These are phyloP conservation scores for Monilinia polystroma DNA, from an alignment of 2,329 filamentous ascomycete species.

Conservation along the genomic window DNA sequence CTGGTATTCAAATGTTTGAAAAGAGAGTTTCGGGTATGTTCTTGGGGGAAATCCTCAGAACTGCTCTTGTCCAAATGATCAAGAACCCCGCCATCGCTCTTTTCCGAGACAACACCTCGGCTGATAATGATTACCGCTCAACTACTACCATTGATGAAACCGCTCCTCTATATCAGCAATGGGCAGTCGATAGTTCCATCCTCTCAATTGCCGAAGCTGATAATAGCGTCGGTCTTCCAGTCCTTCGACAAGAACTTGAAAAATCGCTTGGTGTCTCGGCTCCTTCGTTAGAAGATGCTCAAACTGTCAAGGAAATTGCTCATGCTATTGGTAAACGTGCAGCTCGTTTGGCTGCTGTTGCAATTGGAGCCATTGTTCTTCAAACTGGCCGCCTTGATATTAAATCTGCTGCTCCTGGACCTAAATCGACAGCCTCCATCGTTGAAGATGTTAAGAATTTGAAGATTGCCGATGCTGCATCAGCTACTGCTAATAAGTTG, in stretches of 20 bases:
- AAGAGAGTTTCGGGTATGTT: conserved; percentile 99
- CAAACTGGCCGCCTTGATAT: conserved; percentile 69
- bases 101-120: conserved; percentile 74
- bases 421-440: conserved; percentile 34
- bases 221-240: conserved; percentile 66
- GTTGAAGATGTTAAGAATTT: conserved; percentile 34
- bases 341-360: conserved; percentile 82
- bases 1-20: conserved; percentile 97
- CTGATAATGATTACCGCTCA: conserved; percentile 65
- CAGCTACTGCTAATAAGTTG: conserved; percentile 35
- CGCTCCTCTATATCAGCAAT: conserved; percentile 71
- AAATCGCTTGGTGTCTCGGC: conserved; percentile 73
- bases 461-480: conserved; percentile 33
- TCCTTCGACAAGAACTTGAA: conserved; percentile 75
- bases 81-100: conserved; percentile 65
- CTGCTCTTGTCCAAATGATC: conserved; percentile 71
- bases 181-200: conserved; percentile 89
- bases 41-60: conserved; percentile 85
- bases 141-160: conserved; percentile 67
- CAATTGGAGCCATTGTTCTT: conserved; percentile 80
- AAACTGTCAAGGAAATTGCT: conserved; percentile 80
- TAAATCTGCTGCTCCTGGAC: conserved; percentile 24
- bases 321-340: conserved; percentile 84
- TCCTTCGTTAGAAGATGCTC: conserved; percentile 77
- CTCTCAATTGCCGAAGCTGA: conserved; percentile 86